Percentiles rank a stretch among this genome's conserved stretches.
Conservation (phyloP, 805 yeast species). For the Priceomyces fermenticarens region DNA sequence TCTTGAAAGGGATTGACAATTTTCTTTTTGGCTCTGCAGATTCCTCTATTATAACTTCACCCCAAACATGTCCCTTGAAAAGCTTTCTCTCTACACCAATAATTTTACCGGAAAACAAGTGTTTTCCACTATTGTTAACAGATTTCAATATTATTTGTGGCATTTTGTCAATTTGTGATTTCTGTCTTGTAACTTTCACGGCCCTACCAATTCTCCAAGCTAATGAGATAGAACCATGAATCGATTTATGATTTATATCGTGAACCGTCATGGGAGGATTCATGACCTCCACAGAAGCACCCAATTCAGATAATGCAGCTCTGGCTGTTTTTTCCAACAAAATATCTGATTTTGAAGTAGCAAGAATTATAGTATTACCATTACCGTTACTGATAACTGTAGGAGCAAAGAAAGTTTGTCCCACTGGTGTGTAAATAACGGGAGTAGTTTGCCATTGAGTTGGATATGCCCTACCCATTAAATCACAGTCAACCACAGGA, state of each 20-base stretch:
- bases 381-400: constrained; percentile 36
- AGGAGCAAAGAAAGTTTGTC: constrained; percentile 19
- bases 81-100: constrained; percentile 40
- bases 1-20: constrained; percentile 43
- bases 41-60: constrained; percentile 38
- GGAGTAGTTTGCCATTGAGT: constrained; percentile 41
- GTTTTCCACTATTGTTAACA: constrained; percentile 30
- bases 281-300: constrained; percentile 37
- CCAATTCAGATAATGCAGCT: constrained; percentile 42
- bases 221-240: constrained; percentile 32
- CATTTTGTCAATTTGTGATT: constrained; percentile 27
- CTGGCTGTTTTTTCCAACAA: constrained; percentile 37
- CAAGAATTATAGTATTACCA: constrained; percentile 34
- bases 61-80: constrained; percentile 43
- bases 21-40: constrained; percentile 6
- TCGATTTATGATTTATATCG: constrained; percentile 24
- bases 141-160: constrained; percentile 30
- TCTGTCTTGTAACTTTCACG: constrained; percentile 34
- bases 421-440: constrained; percentile 16
- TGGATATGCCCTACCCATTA: constrained; percentile 46
- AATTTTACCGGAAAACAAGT: constrained; percentile 38
- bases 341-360: constrained; percentile 27
- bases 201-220: constrained; percentile 51
- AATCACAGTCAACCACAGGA: constrained; percentile 36
- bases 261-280: constrained; percentile 28